These are phyloP conservation scores for Fraxinus latifolia DNA, from an alignment of 305 asterid genomes.

Conservation along the genomic window DNA sequence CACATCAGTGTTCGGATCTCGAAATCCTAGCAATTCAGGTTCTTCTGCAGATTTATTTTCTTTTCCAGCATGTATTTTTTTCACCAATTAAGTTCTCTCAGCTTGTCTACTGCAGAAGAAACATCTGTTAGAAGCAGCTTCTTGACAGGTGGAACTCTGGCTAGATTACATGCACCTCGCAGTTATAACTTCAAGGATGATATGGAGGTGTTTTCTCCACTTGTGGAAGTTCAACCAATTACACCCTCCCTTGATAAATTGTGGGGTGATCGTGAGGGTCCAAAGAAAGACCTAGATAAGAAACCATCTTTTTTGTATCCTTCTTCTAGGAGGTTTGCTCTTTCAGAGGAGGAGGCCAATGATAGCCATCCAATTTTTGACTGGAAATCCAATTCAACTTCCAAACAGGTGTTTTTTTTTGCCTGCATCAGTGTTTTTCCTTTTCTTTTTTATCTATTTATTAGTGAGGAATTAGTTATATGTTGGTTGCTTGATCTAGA, in stretches of 20 bases:
- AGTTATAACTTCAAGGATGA: conserved; percentile 85
- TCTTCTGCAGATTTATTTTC: conserved; percentile 55
- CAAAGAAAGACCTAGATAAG: conserved; percentile 63
- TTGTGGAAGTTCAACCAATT: conserved; percentile 86
- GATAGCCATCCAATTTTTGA: conserved; percentile 64
- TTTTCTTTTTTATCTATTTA: conserved; percentile 5
- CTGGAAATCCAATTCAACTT: conserved; percentile 62
- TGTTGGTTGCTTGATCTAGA: neutral
- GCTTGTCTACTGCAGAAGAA: conserved; percentile 52
- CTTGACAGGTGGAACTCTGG: conserved; percentile 60
- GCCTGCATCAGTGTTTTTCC: conserved; percentile 12
- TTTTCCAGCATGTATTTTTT: conserved; percentile 37
- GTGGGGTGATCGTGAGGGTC: conserved; percentile 61
- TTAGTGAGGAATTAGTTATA: neutral
- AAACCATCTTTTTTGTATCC: conserved; percentile 55
- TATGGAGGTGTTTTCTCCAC: conserved; percentile 95
- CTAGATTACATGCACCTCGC: conserved; percentile 79
- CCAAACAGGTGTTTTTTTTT: conserved; percentile 62
- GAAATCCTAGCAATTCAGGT: conserved; percentile 57
- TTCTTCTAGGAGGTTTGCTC: conserved; percentile 71
- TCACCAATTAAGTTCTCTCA: conserved; percentile 44
- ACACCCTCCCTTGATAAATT: conserved; percentile 83
- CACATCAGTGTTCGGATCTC: conserved; percentile 54
- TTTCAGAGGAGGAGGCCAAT: conserved; percentile 60
- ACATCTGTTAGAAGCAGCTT: conserved; percentile 66